These are phyloP conservation scores for Colletotrichum tamarilloi DNA, from an alignment of 2,329 filamentous ascomycete species.

Conservation along the genomic window DNA sequence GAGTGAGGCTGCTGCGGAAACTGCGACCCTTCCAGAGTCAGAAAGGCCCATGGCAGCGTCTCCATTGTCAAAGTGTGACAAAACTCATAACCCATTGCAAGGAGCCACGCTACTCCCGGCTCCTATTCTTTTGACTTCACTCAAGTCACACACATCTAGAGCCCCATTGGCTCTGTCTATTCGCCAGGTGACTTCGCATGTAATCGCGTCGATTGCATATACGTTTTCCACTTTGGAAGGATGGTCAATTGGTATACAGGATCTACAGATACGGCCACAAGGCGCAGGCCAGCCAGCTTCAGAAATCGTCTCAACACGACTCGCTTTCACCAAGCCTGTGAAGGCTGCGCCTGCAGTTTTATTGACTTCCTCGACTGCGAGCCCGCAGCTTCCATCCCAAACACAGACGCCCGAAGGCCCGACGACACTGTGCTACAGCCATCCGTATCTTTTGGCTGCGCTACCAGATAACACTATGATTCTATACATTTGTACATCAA, in stretches of 20 bases:
- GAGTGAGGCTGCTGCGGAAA: slow-evolving; percentile 17
- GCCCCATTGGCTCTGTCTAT: slow-evolving; percentile 86
- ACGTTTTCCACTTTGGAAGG: slow-evolving; percentile 81
- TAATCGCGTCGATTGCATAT: slow-evolving; percentile 89
- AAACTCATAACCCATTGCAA: neutral
- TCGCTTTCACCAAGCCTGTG: slow-evolving; percentile 53
- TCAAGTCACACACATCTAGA: slow-evolving; percentile 83
- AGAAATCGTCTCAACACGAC: slow-evolving; percentile 50
- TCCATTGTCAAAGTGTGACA: neutral
- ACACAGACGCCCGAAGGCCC: slow-evolving; percentile 55
- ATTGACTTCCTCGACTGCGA: neutral
- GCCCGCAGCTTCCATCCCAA: slow-evolving; percentile 24
- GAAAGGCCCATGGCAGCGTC: slow-evolving; percentile 10
- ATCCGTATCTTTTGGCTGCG: slow-evolving; percentile 87
- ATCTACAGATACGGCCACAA: slow-evolving; percentile 71
- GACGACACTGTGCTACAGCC: slow-evolving; percentile 75
- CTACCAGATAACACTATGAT: slow-evolving; percentile 90
- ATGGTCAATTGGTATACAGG: slow-evolving; percentile 94
- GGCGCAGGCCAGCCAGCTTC: slow-evolving; percentile 36
- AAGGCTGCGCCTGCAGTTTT: slow-evolving; percentile 24
- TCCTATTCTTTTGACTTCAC: slow-evolving; percentile 76
- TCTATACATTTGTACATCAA: slow-evolving; percentile 84
- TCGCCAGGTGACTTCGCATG: slow-evolving; percentile 70
- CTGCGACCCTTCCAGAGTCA: slow-evolving; percentile 13
- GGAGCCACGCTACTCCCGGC: slow-evolving; percentile 38